Base-by-base conservation (phyloP, 2,329 filamentous ascomycete species). In the Fusarium sp. region DNA sequence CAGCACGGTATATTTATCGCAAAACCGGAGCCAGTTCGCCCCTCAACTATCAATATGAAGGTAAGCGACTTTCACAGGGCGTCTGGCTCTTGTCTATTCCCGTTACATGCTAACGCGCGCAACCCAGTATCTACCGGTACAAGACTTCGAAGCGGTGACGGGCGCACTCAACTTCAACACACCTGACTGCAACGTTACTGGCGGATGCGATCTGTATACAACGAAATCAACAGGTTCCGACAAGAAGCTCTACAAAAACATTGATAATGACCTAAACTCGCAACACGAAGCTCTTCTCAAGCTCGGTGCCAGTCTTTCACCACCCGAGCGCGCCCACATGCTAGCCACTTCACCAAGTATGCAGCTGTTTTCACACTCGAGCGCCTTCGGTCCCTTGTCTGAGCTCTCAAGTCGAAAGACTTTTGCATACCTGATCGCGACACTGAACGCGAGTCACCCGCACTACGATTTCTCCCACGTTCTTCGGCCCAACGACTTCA, bases 391-490 rank as follows among this genome's bases (percentile, higher is more conserved):
- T 15, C 90, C 91, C 14, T 84, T 99, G 55, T 93, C 91, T 58
- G 91, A 97, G 70, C 87, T 93, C 45, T 91, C 91, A 42, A 95
- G 92, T 72, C 90, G 95, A 33, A 88, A 94, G 66, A 97, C 92
- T 0, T 98, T 96, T 76, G 93, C 95, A 39, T 98, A 98, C 75
- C 80, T 99, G 47, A 98, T 99, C 68, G 95, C 95, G 33, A 98
- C 94, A 0, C 82, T 99, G 32, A 99, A 99, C 72, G 95, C 95
- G 6, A 96, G 92, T 55, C 94, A 99, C 77, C 76, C 78, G 10
- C 78, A 99, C 77, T 98, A 99, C 76, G 95, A 99, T 76, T 99
- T 99, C 77, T 97, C 93, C 3, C 90, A 97, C 72, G 89, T 95
- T 31, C 81, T 98, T 55, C 88, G 93, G 33, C 93, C 95, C 0